These are phyloP conservation scores for Pythium insidiosum DNA, from an alignment of 352 stramenopile species.

Conservation along the genomic window DNA sequence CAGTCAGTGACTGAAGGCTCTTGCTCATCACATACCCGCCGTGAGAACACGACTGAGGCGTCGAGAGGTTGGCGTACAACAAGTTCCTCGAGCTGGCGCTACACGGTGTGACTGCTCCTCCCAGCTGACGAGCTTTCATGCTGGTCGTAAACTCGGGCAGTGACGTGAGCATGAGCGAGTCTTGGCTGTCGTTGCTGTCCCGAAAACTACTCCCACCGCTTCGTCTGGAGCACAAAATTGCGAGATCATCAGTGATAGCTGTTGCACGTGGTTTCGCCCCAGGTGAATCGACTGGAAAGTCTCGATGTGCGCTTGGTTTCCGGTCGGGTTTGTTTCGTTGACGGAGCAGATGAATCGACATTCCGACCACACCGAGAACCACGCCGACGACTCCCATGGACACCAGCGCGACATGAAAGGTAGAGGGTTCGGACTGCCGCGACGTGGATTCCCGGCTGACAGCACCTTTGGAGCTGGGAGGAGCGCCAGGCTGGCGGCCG, in stretches of 20 bases:
- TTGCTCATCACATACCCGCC: conserved; percentile 22
- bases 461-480: not conserved
- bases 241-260: too few relatives aligned
- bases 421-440: not conserved
- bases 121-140: not conserved
- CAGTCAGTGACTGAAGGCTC: conserved; percentile 18
- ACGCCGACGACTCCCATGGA: conserved; percentile 1
- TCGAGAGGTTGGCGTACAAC: conserved; percentile 10
- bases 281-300: too few relatives aligned
- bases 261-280: too few relatives aligned
- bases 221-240: too few relatives aligned
- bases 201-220: too few relatives aligned
- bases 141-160: conserved; percentile 2
- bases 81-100: not conserved
- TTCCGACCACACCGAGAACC: conserved; percentile 1
- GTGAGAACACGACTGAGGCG: conserved; percentile 1
- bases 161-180: conserved; percentile 1
- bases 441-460: not conserved
- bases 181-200: too few relatives aligned
- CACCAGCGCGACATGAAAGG: conserved; percentile 7
- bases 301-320: too few relatives aligned
- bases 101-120: conserved; percentile 3
- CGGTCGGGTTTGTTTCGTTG: too few relatives aligned
- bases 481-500: not conserved
- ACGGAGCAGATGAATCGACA: too few relatives aligned